phyloP scores from a whole-genome alignment of 257 asterid species.

The Nicotiana tabacum region DNA sequence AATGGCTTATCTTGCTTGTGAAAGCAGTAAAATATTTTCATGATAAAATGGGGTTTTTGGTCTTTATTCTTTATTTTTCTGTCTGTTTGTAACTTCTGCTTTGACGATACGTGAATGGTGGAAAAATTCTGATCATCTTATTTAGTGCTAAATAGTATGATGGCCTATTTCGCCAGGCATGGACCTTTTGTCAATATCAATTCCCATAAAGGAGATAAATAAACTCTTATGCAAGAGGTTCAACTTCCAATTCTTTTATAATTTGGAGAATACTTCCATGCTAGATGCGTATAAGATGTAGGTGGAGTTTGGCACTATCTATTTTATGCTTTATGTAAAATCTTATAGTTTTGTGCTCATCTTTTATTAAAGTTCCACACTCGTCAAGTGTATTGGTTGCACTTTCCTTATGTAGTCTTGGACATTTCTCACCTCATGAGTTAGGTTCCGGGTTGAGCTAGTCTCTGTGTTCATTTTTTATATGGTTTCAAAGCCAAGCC shows the following conservation, averaged over 20 bases:
- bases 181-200: not conserved
- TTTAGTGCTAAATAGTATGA: not conserved
- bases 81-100: not conserved
- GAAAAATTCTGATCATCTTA: not conserved
- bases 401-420: not conserved
- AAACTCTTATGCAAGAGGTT: not conserved
- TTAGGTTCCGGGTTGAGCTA: not conserved
- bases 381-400: not conserved
- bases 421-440: not conserved
- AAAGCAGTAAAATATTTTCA: not conserved
- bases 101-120: not conserved
- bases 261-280: not conserved
- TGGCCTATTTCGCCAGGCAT: not conserved
- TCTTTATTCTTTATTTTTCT: not conserved
- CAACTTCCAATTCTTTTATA: not conserved
- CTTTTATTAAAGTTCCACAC: not conserved
- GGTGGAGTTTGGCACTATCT: not conserved
- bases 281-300: not conserved
- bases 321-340: not conserved
- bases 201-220: not conserved
- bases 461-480: not conserved
- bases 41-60: not conserved
- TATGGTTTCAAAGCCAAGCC: not conserved
- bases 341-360: not conserved
- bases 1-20: not conserved